These are phyloP conservation scores for Plasmodium gonderi DNA, from an alignment of 169 alveolate species.

Conservation along the genomic window DNA sequence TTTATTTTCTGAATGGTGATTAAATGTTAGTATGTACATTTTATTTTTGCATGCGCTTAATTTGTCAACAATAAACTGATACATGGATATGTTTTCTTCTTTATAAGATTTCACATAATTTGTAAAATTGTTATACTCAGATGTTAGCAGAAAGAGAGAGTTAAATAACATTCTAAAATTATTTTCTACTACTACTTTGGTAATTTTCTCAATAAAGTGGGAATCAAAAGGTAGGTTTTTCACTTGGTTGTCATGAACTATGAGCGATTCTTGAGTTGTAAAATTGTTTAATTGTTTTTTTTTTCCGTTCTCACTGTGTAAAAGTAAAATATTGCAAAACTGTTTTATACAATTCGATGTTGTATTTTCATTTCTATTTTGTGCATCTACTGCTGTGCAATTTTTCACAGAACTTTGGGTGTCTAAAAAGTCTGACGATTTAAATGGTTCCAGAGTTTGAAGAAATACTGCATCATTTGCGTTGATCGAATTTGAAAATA, in stretches of 20 bases:
- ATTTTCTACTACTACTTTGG: slow-evolving; percentile 29
- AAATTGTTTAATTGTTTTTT: background rate
- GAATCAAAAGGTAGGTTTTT: background rate
- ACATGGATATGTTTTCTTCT: slow-evolving; percentile 4
- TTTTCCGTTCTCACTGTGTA: background rate
- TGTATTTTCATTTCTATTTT: background rate
- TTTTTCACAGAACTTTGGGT: background rate
- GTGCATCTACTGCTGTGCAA: background rate
- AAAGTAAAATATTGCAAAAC: background rate
- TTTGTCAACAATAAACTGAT: slow-evolving; percentile 46
- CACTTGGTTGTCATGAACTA: background rate
- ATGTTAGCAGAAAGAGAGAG: slow-evolving; percentile 20
- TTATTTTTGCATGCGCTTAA: slow-evolving; percentile 13
- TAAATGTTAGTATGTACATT: slow-evolving; percentile 25
- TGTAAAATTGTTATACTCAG: slow-evolving; percentile 28
- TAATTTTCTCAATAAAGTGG: slow-evolving; percentile 28
- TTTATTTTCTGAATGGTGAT: background rate
- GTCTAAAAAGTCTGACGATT: background rate
- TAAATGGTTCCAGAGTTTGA: background rate
- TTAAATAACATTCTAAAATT: slow-evolving; percentile 41
- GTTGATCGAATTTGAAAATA: background rate
- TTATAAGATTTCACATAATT: slow-evolving; percentile 1
- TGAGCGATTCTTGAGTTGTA: background rate
- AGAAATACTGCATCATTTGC: background rate
- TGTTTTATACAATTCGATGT: background rate